Conservation (phyloP, 1,284 basidiomycete species). For the Sanghuangporus baumii region DNA sequence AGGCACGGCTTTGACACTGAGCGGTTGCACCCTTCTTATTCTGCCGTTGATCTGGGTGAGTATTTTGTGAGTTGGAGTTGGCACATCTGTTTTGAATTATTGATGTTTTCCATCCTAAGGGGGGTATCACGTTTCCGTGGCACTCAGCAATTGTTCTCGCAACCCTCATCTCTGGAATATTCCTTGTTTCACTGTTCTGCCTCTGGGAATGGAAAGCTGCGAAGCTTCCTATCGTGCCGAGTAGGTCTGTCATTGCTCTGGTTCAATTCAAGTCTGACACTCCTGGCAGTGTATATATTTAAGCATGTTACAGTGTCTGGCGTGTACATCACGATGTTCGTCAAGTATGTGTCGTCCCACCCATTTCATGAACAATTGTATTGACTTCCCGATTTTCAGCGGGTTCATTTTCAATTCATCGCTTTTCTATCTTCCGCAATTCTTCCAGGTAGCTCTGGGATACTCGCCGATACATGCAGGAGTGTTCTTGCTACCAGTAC, state of each 20-base stretch:
- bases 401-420: slow-evolving; percentile 17
- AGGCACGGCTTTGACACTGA: slow-evolving; percentile 53
- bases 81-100: background rate
- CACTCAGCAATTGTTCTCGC: slow-evolving; percentile 56
- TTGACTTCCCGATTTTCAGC: background rate
- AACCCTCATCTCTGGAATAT: slow-evolving; percentile 51
- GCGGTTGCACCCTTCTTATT: slow-evolving; percentile 57
- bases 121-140: slow-evolving; percentile 64
- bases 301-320: slow-evolving; percentile 62
- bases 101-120: background rate
- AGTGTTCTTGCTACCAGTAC: slow-evolving; percentile 15
- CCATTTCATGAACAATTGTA: background rate
- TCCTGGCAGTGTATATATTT: slow-evolving; percentile 60
- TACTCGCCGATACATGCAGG: slow-evolving; percentile 12
- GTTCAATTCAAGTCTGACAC: slow-evolving; percentile 1
- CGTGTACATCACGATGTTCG: slow-evolving; percentile 63
- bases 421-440: slow-evolving; percentile 15
- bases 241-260: slow-evolving; percentile 31
- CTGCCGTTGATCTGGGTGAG: slow-evolving; percentile 71
- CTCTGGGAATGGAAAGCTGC: slow-evolving; percentile 71
- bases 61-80: background rate
- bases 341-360: slow-evolving; percentile 38
- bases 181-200: slow-evolving; percentile 54
- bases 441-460: slow-evolving; percentile 15
- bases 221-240: slow-evolving; percentile 61